Evolutionary conservation across 768 basidiomycete species (phyloP), one percentile per base, ranked within the genome.

Genomic region (Floccularia luteovirens): DNA sequence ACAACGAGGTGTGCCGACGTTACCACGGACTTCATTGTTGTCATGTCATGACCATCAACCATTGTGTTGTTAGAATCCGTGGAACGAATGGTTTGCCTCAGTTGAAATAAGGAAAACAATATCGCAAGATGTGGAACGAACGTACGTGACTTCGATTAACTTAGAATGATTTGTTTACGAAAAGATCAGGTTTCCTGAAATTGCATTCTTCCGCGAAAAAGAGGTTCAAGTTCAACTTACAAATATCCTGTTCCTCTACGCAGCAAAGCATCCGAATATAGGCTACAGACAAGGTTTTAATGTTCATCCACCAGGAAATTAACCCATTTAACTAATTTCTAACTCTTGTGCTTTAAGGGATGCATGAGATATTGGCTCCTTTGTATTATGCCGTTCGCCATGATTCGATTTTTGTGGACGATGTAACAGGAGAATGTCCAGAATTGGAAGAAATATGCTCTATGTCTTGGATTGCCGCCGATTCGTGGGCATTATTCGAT

Each of bases 281-380:
- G 91, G 92, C 16, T 99, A 99, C 56, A 77, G 96, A 22, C 96
- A 99, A 69, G 75, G 73, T 72, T 36, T 4, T 8, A 8, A 13
- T 36, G 23, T 8, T 31, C 20, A 16, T 17, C 12, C 7, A 10
- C 14, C 14, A 35, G 11, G 11, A 35, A 11, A 2, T 12, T n/a
- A 35, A 20, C 11, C 11, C 14, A 19, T n/a, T n/a, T n/a, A 19
- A 19, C 33, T 35, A 19, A 39, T 16, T 11, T 30, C 6, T 8
- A 11, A 20, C 21, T 20, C 17, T 35, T 12, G 14, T 34, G 30
- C 36, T 39, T 43, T 21, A 32, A 75, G 94, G 96, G 39, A 98
- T 99, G 96, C 96, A 99, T 53, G 96, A 99, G 55, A 64, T 98
- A 6, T 73, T 97, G 16, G 96, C 93, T 3, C 84, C 90, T 0